Percentiles rank a stretch among this genome's conserved stretches.
Evolutionary conservation across 139 green algal species (phyloP).

Genomic region (Edaphochlamys debaryana): DNA sequence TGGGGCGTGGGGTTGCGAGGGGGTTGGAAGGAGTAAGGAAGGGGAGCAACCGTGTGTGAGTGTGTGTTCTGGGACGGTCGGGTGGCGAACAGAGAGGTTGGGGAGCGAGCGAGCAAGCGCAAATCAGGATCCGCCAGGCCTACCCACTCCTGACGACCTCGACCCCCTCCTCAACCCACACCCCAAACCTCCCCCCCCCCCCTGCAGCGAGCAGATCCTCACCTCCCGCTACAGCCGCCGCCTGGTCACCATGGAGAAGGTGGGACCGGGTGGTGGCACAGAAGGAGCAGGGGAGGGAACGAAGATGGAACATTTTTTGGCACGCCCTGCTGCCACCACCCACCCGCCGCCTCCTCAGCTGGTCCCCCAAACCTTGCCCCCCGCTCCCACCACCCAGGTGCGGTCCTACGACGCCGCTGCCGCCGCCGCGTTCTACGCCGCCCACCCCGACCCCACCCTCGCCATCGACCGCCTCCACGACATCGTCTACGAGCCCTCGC

Average conservation of each 20-base stretch:
- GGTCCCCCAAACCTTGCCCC: no score
- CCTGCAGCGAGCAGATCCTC: conserved; percentile 84
- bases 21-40: background rate
- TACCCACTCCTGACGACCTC: no score
- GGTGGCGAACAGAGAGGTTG: no score
- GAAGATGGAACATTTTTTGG: no score
- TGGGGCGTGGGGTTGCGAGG: background rate
- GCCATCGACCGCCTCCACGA: conserved; percentile 48
- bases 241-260: conserved; percentile 91
- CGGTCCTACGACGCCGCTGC: conserved; percentile 38
- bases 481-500: conserved; percentile 35
- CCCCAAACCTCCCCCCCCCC: background rate
- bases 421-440: conserved; percentile 37
- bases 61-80: background rate
- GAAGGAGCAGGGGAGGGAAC: no score
- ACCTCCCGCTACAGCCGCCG: conserved; percentile 83
- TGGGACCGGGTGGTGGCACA: background rate
- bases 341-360: no score
- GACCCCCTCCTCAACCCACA: no score
- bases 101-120: no score
- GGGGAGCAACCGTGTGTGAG: background rate
- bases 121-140: no score
- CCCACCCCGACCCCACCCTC: conserved; percentile 38
- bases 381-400: background rate
- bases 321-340: no score